Percentiles rank a stretch among this genome's conserved stretches.
phyloP scores from a whole-genome alignment of 2,329 filamentous ascomycete species.

The Tolypocladium tropicale region DNA sequence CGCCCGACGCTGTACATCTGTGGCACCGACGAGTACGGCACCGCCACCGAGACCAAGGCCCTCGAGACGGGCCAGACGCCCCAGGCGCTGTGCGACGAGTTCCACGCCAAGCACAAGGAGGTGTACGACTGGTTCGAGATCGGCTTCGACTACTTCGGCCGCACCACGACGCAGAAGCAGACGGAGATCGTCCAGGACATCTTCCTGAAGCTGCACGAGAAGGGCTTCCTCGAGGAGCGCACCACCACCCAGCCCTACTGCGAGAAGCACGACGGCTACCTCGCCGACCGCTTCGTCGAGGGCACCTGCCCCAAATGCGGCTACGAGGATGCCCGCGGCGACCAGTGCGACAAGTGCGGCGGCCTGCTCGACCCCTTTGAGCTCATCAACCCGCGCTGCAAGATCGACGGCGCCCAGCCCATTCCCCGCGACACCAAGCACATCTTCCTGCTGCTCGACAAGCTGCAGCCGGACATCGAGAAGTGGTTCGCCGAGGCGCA shows the following conservation, averaged over 20 bases:
- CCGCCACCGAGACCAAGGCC: conserved; percentile 90
- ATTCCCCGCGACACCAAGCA: conserved; percentile 79
- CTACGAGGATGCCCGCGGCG: conserved; percentile 60
- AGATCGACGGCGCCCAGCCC: conserved; percentile 76
- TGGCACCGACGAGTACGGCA: conserved; percentile 84
- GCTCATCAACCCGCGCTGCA: conserved; percentile 79
- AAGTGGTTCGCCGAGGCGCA: conserved; percentile 68
- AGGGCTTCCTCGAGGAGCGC: conserved; percentile 79
- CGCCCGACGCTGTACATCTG: conserved; percentile 77
- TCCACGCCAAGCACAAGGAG: conserved; percentile 78
- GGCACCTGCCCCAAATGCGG: conserved; percentile 67
- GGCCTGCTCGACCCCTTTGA: conserved; percentile 62
- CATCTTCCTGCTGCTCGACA: conserved; percentile 79
- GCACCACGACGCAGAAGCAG: conserved; percentile 80
- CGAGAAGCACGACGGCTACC: conserved; percentile 62
- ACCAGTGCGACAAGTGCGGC: conserved; percentile 69
- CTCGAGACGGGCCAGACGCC: conserved; percentile 79
- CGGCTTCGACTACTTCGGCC: conserved; percentile 87
- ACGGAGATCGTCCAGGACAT: conserved; percentile 90
- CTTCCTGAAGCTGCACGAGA: conserved; percentile 77
- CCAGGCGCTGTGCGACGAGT: conserved; percentile 81
- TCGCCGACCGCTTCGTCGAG: conserved; percentile 81
- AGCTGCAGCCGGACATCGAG: conserved; percentile 66
- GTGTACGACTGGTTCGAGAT: conserved; percentile 97
- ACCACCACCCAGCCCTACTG: conserved; percentile 88